Evolutionary conservation across 2,329 filamentous ascomycete genomes (phyloP), one percentile per base, ranked within the genome.

Genomic region (Cytospora chrysosperma): DNA sequence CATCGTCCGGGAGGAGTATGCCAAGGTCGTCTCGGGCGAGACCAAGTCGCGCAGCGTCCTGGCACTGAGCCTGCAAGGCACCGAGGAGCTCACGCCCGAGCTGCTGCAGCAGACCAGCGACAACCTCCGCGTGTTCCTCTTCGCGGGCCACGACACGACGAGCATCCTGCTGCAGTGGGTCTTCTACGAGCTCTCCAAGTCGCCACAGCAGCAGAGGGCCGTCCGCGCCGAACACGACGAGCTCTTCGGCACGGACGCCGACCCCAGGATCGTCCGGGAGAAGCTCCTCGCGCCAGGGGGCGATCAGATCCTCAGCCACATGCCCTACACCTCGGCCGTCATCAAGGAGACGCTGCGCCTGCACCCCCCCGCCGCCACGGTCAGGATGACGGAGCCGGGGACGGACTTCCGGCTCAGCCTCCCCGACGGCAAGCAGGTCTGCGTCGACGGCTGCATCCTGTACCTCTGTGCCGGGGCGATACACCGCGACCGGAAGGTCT

Each of bases 71-170:
- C 68, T 78, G 3, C 70, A 72, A 28, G 72, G 71, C 24, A 67
- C 59, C 2, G 67, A 72, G 2, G 40, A 64, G 0, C 65, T 77
- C 28, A 72, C 70, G n/a, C 63, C 68, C 0, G 65, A 70, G 7
- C 57, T 75, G 13, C 40, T 78, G 15, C 43, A 70, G 19, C 67
- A 71, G 47, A 75, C 74, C 3, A 71, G 70, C 40, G 74, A 77
- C 59, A 75, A 78, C 64, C 66, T 79, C 34, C 75, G 75, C 57
- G 73, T 74, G 0, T 79, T 79, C 65, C 67, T 78, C 15, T 76
- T 80, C 47, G 77, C 76, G 2, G 76, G 77, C 3, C 77, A 79
- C 52, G 77, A 79, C 65, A 78, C 77, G 3, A 77, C 77, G 1
- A 74, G 72, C 40, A 75, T 73, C 63, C 68, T 74, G 1, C 67